Evolutionary conservation across 2,329 filamentous ascomycete species (phyloP), one percentile per base, ranked within the genome.

Genomic region (Microsporum canis): DNA sequence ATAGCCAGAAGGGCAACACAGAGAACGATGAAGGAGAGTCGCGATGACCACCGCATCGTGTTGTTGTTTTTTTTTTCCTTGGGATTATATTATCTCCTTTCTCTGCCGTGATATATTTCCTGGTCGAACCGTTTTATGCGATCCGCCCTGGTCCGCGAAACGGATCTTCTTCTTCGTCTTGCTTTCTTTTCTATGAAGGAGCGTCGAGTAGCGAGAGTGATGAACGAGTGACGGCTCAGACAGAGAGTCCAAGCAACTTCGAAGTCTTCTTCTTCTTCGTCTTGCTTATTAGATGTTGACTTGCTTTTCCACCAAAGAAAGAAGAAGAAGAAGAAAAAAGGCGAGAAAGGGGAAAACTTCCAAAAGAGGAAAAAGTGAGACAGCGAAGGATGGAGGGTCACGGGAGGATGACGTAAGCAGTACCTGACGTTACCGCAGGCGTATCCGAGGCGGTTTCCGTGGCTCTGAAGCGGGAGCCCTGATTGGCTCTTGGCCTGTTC

Each of bases 31-130:
- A 66, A 31, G 5, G 65, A 64, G 47, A 65, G 57, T 14, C 57
- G 57, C 29, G 65, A 63, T 33, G 60, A 55, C 63, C 61, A 64
- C 60, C 63, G 61, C 65, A 66, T 66, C 14, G 29, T 63, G 63
- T 33, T 29, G 45, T 49, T 3, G 17, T 23, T 23, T 1, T 23
- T 23, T 23, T 23, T 1, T 23, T 23, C 17, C 17, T 10, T 47
- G 17, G 3, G 39, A 36, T 36, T 43, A 43, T 17, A 23, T 14
- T 3, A 43, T 43, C 17, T n/a, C n/a, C 12, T n/a, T 43, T 10
- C 38, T n/a, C n/a, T n/a, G 10, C 12, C 39, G 39, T 17, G 38
- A 39, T 8, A 39, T 39, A 39, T 39, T 43, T 43, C 39, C 39
- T n/a, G 17, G 45, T 49, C 45, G 33, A 33, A 58, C 38, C 41